phyloP scores from a whole-genome alignment of 2,329 filamentous ascomycete species.

The Alternaria alternata region DNA sequence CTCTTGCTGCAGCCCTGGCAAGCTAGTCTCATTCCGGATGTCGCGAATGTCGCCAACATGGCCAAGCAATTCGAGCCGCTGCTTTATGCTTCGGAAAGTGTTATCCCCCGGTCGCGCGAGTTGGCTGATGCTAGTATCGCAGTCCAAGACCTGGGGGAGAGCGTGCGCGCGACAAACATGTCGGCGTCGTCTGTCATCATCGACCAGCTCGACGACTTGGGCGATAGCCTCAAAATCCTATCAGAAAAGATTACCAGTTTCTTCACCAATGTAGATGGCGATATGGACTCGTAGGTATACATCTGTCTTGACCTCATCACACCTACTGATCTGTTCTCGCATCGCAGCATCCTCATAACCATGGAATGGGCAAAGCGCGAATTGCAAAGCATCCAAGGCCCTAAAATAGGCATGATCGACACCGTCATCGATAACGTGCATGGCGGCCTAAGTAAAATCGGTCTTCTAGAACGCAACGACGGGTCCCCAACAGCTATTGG shows the following conservation, averaged over 20 bases:
- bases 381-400: conserved; percentile 62
- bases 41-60: conserved; percentile 89
- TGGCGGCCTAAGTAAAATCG: conserved; percentile 72
- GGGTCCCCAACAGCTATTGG: conserved; percentile 73
- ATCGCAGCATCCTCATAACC: conserved; percentile 78
- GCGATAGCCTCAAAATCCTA: conserved; percentile 83
- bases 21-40: conserved; percentile 75
- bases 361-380: conserved; percentile 97
- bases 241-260: conserved; percentile 88
- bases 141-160: conserved; percentile 94
- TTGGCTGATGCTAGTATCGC: conserved; percentile 91
- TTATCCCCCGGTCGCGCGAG: conserved; percentile 83
- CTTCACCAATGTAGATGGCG: conserved; percentile 91
- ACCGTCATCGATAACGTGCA: conserved; percentile 87
- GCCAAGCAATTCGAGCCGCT: conserved; percentile 92
- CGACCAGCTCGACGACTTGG: conserved; percentile 82
- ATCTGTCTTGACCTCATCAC: background rate
- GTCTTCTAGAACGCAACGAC: conserved; percentile 47
- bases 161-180: conserved; percentile 88
- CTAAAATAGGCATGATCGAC: conserved; percentile 65
- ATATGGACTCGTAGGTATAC: conserved; percentile 76
- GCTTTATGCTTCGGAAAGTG: conserved; percentile 93
- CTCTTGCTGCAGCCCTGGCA: conserved; percentile 71
- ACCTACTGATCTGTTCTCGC: conserved; percentile 20
- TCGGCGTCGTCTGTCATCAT: conserved; percentile 88